Evolutionary conservation across 2,329 filamentous ascomycete species (phyloP), one percentile per base, ranked within the genome.

Genomic region (Aureobasidium uvarum): DNA sequence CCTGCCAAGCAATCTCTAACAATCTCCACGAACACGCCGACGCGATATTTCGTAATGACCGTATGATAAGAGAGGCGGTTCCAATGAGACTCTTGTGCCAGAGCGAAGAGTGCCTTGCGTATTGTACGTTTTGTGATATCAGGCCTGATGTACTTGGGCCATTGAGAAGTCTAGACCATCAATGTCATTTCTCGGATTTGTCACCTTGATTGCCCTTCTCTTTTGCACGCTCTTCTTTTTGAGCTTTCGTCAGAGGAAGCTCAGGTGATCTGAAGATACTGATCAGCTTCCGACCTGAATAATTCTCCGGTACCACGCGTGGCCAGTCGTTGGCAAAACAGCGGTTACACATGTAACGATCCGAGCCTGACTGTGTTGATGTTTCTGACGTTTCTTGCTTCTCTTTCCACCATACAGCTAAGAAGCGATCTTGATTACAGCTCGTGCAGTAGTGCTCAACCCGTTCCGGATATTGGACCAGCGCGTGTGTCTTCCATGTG

Each of bases 301-400:
- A 39, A 11, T 33, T 55, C 13, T 55, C 51, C 39, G 51, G 51
- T 13, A 55, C 51, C 36, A 55, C 36, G 13, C 51, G 51, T 39
- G n/a, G 51, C 51, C 51, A 55, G 10, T 39, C 51, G 25, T 55
- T 55, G 25, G 51, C 51, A 16, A 55, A 55, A 18, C 51, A 55
- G n/a, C 18, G 51, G 6, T 39, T 55, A 33, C 51, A 55, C 33
- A 55, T 55, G 33, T 55, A 55, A 20, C 33, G 51, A 25, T 55
- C 33, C 11, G 51, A 3, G 16, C 7, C 14, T 14, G 51, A 11
- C 28, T 55, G 33, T 25, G 16, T 33, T 25, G 28, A 36, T 1
- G 3, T 3, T 39, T 23, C n/a, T 25, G 20, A 13, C 36, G 2
- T 20, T 20, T 7, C 18, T 23, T 31, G 5, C n/a, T 55, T 55